These are phyloP conservation scores for Cladobotryum mycophilum DNA, from an alignment of 2,329 filamentous ascomycete species.

Conservation along the genomic window DNA sequence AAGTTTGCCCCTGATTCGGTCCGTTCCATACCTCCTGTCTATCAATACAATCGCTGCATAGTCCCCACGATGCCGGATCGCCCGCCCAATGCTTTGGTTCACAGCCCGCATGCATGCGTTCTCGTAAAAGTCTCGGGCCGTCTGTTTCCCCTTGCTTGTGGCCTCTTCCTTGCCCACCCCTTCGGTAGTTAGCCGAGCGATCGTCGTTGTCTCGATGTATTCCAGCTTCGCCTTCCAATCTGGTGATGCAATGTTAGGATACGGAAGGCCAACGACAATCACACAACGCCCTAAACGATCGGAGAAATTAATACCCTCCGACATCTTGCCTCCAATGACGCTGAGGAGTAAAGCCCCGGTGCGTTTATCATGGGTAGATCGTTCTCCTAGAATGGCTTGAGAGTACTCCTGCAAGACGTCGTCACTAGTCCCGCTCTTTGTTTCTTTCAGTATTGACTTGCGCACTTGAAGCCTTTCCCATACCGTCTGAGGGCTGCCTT, in stretches of 20 bases:
- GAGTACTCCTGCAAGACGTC: slow-evolving; percentile 69
- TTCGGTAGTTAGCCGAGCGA: slow-evolving; percentile 28
- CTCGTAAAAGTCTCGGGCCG: slow-evolving; percentile 77
- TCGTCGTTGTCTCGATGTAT: slow-evolving; percentile 65
- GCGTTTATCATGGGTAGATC: slow-evolving; percentile 20
- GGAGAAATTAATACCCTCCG: slow-evolving; percentile 97
- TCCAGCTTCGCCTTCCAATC: slow-evolving; percentile 92
- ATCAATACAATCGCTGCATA: slow-evolving; percentile 86
- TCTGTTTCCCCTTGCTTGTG: slow-evolving; percentile 38
- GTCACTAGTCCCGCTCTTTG: slow-evolving; percentile 53
- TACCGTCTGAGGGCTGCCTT: slow-evolving; percentile 32
- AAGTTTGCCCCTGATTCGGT: slow-evolving; percentile 69
- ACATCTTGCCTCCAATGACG: slow-evolving; percentile 90
- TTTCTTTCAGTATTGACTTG: slow-evolving; percentile 59
- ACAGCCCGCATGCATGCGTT: slow-evolving; percentile 96
- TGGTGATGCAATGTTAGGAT: slow-evolving; percentile 80
- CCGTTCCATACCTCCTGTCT: slow-evolving; percentile 70
- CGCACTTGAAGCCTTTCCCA: slow-evolving; percentile 53
- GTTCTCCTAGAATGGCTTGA: slow-evolving; percentile 52
- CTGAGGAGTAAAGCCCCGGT: slow-evolving; percentile 76
- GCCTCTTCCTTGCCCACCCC: slow-evolving; percentile 19
- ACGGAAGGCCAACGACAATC: slow-evolving; percentile 85
- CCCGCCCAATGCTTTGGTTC: slow-evolving; percentile 91
- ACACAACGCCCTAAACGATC: slow-evolving; percentile 85
- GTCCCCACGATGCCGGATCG: slow-evolving; percentile 80